Evolutionary conservation across 2,329 filamentous ascomycete species (phyloP).

Genomic region (Pseudogymnoascus sp.): DNA sequence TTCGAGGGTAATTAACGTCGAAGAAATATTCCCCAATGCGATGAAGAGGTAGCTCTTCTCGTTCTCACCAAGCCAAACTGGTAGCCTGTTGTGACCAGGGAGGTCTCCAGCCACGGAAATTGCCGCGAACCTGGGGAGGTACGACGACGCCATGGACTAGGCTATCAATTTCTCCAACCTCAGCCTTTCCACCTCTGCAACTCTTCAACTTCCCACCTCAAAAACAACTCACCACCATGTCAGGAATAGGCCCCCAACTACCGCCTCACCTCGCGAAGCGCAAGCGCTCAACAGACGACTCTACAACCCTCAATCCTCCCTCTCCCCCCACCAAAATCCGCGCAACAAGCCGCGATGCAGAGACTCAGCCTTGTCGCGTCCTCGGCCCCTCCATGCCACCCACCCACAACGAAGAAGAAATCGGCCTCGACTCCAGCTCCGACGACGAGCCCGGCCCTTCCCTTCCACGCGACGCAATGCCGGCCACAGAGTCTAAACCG

Average conservation of each 20-base stretch:
- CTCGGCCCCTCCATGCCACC: slow-evolving; percentile 26
- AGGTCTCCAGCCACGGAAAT: neutral
- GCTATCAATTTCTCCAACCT: slow-evolving; percentile 8
- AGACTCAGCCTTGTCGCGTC: slow-evolving; percentile 12
- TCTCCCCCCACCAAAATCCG: slow-evolving; percentile 40
- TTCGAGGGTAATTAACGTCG: slow-evolving; percentile 1
- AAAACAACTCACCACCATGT: slow-evolving; percentile 19
- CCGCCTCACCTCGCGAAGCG: slow-evolving; percentile 60
- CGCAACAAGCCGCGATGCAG: slow-evolving; percentile 18
- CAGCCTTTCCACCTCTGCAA: neutral
- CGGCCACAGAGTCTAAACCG: slow-evolving; percentile 17
- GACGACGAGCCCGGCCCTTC: slow-evolving; percentile 39
- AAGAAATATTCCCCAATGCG: neutral
- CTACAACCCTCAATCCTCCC: slow-evolving; percentile 24
- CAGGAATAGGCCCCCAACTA: slow-evolving; percentile 54
- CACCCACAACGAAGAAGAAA: slow-evolving; percentile 36
- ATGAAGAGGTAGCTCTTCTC: neutral
- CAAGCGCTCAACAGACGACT: slow-evolving; percentile 44
- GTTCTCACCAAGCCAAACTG: neutral
- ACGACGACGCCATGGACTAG: neutral
- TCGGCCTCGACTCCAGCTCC: slow-evolving; percentile 37
- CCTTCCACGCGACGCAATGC: slow-evolving; percentile 19
- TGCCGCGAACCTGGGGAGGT: slow-evolving; percentile 7
- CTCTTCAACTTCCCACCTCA: neutral
- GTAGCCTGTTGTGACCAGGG: slow-evolving; percentile 7